These are phyloP conservation scores for Thielaviopsis populi DNA, from an alignment of 2,329 filamentous ascomycete species.

Conservation along the genomic window DNA sequence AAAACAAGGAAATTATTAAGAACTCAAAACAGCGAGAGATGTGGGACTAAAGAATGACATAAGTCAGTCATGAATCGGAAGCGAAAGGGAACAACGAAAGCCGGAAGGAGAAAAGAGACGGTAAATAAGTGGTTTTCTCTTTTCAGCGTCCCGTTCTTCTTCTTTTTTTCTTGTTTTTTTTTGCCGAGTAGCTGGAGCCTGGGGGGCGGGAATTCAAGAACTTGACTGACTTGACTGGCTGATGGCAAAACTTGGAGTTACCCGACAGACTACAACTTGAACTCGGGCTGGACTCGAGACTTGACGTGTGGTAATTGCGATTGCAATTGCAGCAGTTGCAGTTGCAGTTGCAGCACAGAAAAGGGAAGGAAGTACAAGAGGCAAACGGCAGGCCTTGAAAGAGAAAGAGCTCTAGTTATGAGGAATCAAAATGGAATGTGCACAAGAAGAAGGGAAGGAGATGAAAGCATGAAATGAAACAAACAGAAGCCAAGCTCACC, in stretches of 20 bases:
- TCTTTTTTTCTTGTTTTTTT: background rate
- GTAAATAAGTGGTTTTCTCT: background rate
- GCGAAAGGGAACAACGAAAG: background rate
- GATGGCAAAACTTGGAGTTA: background rate
- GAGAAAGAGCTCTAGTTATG: background rate
- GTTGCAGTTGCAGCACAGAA: background rate
- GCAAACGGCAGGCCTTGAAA: background rate
- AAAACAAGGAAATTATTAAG: background rate
- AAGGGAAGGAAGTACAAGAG: background rate
- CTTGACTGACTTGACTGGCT: background rate
- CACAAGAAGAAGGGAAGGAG: background rate
- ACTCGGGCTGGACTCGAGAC: background rate
- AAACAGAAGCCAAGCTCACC: background rate
- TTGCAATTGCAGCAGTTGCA: no score
- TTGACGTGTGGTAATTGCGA: background rate
- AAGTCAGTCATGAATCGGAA: background rate
- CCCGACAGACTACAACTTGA: background rate
- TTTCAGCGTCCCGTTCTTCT: background rate
- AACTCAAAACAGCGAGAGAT: background rate
- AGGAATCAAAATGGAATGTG: background rate
- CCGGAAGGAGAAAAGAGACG: background rate
- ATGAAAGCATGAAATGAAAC: background rate
- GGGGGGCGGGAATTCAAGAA: background rate
- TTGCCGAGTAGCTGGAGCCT: background rate
- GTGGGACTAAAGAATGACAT: background rate